Conservation (phyloP, 1,284 basidiomycete species). For the Chalciporus sp. region DNA sequence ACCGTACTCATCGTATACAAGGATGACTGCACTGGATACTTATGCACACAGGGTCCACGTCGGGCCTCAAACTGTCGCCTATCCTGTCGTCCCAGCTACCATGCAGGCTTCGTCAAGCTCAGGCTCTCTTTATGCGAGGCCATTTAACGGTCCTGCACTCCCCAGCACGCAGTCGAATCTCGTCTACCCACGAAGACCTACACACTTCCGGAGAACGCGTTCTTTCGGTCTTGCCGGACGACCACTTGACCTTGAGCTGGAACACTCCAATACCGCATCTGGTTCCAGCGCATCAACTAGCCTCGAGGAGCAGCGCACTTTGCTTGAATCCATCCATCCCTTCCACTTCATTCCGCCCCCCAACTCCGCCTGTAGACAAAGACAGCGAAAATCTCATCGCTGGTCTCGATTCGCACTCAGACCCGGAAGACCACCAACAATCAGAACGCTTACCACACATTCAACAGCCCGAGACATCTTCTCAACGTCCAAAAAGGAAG, state of each 20-base stretch:
- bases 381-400: conserved; percentile 4
- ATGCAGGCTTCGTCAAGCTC: conserved; percentile 18
- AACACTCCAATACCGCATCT: background rate
- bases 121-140: conserved; percentile 6
- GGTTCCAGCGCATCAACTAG: background rate
- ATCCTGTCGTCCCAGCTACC: conserved; percentile 12
- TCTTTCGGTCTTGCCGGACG: background rate
- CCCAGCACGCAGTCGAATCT: conserved; percentile 6
- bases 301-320: conserved; percentile 2
- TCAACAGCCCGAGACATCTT: background rate
- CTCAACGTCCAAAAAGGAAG: conserved; percentile 13
- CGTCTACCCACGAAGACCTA: conserved; percentile 5
- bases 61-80: conserved; percentile 53
- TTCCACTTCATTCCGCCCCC: background rate
- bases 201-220: background rate
- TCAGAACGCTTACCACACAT: background rate
- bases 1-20: conserved; percentile 29
- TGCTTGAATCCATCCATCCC: background rate
- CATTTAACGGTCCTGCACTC: conserved; percentile 1
- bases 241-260: background rate
- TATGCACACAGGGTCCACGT: conserved; percentile 81
- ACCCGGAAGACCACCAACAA: conserved; percentile 9
- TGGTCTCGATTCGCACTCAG: conserved; percentile 4
- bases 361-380: conserved; percentile 1
- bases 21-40: conserved; percentile 75